phyloP scores from a whole-genome alignment of 441 rosid species.

The Gossypium gossypioides region DNA sequence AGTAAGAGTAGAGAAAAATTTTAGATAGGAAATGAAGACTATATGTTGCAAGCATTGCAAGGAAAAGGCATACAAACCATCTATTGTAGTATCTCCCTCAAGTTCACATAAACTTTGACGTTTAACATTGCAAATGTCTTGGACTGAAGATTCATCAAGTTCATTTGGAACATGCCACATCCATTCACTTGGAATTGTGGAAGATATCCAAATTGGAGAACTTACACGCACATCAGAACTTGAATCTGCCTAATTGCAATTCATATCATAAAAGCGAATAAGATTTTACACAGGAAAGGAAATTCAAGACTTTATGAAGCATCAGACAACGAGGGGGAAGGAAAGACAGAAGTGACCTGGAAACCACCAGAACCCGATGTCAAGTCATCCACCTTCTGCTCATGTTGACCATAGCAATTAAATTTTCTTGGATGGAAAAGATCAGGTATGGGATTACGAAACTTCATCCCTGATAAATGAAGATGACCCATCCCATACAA shows the following conservation, averaged over 20 bases:
- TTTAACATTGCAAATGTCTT: slow-evolving; percentile 28
- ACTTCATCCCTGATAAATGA: slow-evolving; percentile 75
- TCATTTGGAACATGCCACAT: slow-evolving; percentile 51
- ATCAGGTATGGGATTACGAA: slow-evolving; percentile 74
- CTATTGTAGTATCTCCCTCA: slow-evolving; percentile 75
- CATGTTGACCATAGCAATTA: slow-evolving; percentile 20
- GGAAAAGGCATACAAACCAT: slow-evolving; percentile 45
- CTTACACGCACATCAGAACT: slow-evolving; percentile 30
- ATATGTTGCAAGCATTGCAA: neutral
- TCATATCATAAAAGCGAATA: slow-evolving; percentile 15
- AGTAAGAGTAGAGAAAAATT: slow-evolving; percentile 13
- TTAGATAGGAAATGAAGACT: slow-evolving; percentile 11
- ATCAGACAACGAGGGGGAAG: slow-evolving; percentile 1
- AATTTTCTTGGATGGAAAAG: slow-evolving; percentile 32
- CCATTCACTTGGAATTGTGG: slow-evolving; percentile 76
- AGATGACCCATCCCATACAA: slow-evolving; percentile 93
- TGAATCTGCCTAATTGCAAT: slow-evolving; percentile 54
- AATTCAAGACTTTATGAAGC: slow-evolving; percentile 6
- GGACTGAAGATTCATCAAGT: slow-evolving; percentile 35
- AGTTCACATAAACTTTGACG: slow-evolving; percentile 85
- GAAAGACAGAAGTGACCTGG: slow-evolving; percentile 35
- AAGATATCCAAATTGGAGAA: slow-evolving; percentile 59
- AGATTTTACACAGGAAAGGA: neutral
- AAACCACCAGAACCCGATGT: slow-evolving; percentile 26
- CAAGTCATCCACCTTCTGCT: slow-evolving; percentile 27